Conservation (phyloP, 2,329 filamentous ascomycete genomes). For the Stemphylium lycopersici region DNA sequence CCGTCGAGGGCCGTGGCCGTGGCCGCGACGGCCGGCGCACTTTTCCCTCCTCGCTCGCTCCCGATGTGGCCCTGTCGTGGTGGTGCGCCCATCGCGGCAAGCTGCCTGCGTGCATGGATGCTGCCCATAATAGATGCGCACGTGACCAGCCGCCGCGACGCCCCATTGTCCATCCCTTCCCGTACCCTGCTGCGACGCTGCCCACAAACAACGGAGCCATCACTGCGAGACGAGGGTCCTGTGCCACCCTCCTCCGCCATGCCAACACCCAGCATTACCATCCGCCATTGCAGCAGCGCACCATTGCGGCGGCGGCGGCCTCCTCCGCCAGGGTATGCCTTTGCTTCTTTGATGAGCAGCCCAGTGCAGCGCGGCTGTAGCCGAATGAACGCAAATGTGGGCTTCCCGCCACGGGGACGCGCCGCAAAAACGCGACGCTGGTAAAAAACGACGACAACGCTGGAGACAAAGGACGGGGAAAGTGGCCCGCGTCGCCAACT, state of each 20-base stretch:
- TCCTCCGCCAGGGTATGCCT: neutral
- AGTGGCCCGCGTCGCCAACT: neutral
- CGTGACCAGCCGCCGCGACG: neutral
- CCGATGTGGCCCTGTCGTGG: slow-evolving; percentile 1
- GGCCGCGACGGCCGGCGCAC: neutral
- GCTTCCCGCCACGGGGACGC: slow-evolving; percentile 9
- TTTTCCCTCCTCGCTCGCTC: neutral
- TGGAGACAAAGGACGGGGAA: neutral
- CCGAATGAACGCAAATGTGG: slow-evolving; percentile 12
- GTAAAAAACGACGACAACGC: neutral
- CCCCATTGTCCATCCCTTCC: neutral
- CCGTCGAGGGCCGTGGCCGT: neutral
- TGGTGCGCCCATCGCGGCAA: slow-evolving; percentile 9
- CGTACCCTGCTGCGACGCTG: neutral
- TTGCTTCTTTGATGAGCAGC: slow-evolving; percentile 7
- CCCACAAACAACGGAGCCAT: neutral
- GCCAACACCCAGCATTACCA: no score
- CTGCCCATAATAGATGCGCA: slow-evolving; percentile 1
- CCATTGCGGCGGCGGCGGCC: neutral
- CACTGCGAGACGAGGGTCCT: neutral
- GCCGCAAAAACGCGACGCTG: slow-evolving; percentile 4
- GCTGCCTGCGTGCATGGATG: neutral
- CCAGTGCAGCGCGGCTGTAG: slow-evolving; percentile 1
- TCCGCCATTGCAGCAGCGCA: neutral
- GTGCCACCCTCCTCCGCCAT: no score